Evolutionary conservation across 192 early-diverging fungal genomes (phyloP).

Genomic region (Diversispora epigaea): DNA sequence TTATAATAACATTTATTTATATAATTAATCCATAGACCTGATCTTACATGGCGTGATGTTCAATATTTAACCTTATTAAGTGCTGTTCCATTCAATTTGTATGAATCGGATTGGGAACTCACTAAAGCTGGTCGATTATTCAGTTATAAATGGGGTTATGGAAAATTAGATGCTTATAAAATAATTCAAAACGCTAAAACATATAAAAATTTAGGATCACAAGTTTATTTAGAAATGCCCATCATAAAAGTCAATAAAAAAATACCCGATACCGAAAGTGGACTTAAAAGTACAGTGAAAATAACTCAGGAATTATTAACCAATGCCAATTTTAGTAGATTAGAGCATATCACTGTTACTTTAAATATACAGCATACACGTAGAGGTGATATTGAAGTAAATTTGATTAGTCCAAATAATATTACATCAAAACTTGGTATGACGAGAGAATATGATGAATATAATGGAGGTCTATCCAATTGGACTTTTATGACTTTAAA

Average conservation of each 20-base stretch:
- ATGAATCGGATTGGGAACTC: constrained; percentile 71
- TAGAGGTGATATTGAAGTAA: constrained; percentile 85
- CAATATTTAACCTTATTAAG: constrained; percentile 83
- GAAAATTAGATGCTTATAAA: constrained; percentile 79
- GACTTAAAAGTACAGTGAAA: constrained; percentile 40
- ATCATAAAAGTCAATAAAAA: constrained; percentile 39
- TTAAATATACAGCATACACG: constrained; percentile 77
- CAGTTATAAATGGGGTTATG: constrained; percentile 95
- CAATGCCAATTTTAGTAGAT: constrained; percentile 42
- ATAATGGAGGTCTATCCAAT: constrained; percentile 65
- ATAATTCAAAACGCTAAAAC: constrained; percentile 79
- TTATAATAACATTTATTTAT: not conserved
- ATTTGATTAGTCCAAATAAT: constrained; percentile 72
- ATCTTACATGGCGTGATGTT: constrained; percentile 91
- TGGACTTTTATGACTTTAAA: constrained; percentile 97
- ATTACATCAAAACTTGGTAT: constrained; percentile 69
- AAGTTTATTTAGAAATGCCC: constrained; percentile 57
- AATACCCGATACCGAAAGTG: constrained; percentile 56
- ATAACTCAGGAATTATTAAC: constrained; percentile 54
- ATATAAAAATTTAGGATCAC: constrained; percentile 62
- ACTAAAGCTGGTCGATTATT: constrained; percentile 72
- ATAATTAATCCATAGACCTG: constrained; percentile 57
- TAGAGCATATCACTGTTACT: constrained; percentile 90
- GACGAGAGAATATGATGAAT: constrained; percentile 62
- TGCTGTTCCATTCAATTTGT: constrained; percentile 68